A percentile compares a stretch with the other conserved stretches of the same genome.
Conservation (phyloP, 2,329 filamentous ascomycete genomes). For the Sordariomycetes sp. region DNA sequence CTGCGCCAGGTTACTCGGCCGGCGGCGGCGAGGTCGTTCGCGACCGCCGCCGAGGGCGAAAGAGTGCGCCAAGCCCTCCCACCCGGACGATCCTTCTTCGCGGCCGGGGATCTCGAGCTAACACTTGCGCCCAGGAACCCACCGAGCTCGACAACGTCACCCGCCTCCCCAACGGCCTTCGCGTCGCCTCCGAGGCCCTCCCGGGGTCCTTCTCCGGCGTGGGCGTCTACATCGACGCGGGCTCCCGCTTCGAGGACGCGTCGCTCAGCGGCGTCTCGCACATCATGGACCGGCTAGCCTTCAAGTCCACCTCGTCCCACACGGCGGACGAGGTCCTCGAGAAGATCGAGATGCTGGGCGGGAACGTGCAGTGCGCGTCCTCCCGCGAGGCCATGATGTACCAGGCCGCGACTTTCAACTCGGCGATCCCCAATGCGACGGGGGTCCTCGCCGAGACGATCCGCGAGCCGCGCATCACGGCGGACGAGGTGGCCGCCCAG, state of each 20-base stretch:
- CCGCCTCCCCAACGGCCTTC: constrained; percentile 79
- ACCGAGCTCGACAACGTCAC: constrained; percentile 80
- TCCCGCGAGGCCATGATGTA: constrained; percentile 97
- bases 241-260: constrained; percentile 83
- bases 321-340: constrained; percentile 79
- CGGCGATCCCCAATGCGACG: constrained; percentile 69
- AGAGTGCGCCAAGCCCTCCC: neutral
- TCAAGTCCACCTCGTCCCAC: constrained; percentile 69
- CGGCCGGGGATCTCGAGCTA: neutral
- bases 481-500: constrained; percentile 77
- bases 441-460: constrained; percentile 88
- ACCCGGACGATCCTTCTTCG: neutral
- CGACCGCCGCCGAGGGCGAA: neutral
- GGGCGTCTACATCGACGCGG: constrained; percentile 90
- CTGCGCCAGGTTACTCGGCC: neutral
- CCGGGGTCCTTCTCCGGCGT: constrained; percentile 91
- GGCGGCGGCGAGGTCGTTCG: neutral
- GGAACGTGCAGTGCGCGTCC: constrained; percentile 94
- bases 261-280: constrained; percentile 82
- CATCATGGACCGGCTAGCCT: constrained; percentile 89
- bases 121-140: constrained; percentile 41
- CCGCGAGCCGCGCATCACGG: constrained; percentile 69
- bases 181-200: constrained; percentile 87
- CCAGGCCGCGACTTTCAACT: constrained; percentile 95
- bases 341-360: constrained; percentile 73